These are phyloP conservation scores for Saccharomycopsis oosterbeekiorum DNA, from an alignment of 805 yeast genomes.

Conservation along the genomic window DNA sequence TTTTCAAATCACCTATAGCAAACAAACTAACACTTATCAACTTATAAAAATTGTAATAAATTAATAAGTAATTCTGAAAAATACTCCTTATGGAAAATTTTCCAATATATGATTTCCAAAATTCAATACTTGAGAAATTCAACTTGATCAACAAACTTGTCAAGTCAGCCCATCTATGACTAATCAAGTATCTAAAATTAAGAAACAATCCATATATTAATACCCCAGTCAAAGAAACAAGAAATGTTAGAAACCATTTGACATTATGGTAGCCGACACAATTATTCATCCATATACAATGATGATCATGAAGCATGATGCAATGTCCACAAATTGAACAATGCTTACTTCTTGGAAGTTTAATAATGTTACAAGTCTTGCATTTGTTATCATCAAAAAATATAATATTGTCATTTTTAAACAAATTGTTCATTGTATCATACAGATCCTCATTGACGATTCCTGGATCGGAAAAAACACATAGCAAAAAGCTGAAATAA, in stretches of 20 bases:
- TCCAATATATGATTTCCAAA: neutral
- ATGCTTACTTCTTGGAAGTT: conserved; percentile 69
- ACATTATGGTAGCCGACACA: conserved; percentile 65
- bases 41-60: conserved; percentile 8
- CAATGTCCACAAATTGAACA: conserved; percentile 62
- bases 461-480: conserved; percentile 5
- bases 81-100: neutral
- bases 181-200: conserved; percentile 6
- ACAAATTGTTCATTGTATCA: conserved; percentile 15
- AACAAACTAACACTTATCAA: neutral
- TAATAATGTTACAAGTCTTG: conserved; percentile 47
- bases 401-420: conserved; percentile 40
- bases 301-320: conserved; percentile 59
- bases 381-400: conserved; percentile 43
- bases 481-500: conserved; percentile 6
- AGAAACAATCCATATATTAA: conserved; percentile 36
- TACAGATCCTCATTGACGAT: neutral
- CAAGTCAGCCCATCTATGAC: conserved; percentile 1
- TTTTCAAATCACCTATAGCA: neutral
- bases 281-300: conserved; percentile 62
- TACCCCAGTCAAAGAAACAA: conserved; percentile 38
- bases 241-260: conserved; percentile 47
- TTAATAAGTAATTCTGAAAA: conserved; percentile 2
- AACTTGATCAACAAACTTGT: neutral
- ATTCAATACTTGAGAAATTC: neutral